Percentiles rank a stretch among this genome's conserved stretches.
phyloP scores from a whole-genome alignment of 176 grass and related monocot species.

The Saccharum officinarum region DNA sequence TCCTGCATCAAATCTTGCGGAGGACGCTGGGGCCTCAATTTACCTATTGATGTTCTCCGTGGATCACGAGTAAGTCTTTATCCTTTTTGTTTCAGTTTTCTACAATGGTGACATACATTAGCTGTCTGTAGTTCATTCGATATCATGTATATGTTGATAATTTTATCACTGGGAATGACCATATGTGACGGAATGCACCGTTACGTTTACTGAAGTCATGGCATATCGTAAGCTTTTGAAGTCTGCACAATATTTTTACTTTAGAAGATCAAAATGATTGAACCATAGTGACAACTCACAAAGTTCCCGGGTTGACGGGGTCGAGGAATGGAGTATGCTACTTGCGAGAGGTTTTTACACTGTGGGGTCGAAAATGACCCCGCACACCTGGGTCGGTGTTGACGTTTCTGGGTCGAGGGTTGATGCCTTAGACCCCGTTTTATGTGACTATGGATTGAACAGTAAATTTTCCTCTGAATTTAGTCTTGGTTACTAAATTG shows the following conservation, averaged over 20 bases:
- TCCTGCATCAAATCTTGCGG: slow-evolving; percentile 92
- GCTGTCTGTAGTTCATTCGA: slow-evolving; percentile 11
- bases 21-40: slow-evolving; percentile 81
- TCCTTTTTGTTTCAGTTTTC: slow-evolving; percentile 14
- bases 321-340: background rate
- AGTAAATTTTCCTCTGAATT: background rate
- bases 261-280: slow-evolving; percentile 23
- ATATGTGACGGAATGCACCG: background rate
- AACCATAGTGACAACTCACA: background rate
- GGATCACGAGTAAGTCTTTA: slow-evolving; percentile 73
- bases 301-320: background rate
- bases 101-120: background rate
- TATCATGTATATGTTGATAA: slow-evolving; percentile 10
- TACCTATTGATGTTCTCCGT: slow-evolving; percentile 90
- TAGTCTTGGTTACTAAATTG: background rate
- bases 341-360: background rate
- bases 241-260: background rate
- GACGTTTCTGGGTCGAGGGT: background rate
- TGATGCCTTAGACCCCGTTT: background rate
- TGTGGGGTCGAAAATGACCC: no score
- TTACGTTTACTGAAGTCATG: slow-evolving; percentile 17
- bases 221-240: background rate
- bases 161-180: slow-evolving; percentile 11
- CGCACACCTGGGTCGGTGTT: no score
- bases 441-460: background rate